These are phyloP conservation scores for Nicotiana knightiana DNA, from an alignment of 257 asterid genomes.

Conservation along the genomic window DNA sequence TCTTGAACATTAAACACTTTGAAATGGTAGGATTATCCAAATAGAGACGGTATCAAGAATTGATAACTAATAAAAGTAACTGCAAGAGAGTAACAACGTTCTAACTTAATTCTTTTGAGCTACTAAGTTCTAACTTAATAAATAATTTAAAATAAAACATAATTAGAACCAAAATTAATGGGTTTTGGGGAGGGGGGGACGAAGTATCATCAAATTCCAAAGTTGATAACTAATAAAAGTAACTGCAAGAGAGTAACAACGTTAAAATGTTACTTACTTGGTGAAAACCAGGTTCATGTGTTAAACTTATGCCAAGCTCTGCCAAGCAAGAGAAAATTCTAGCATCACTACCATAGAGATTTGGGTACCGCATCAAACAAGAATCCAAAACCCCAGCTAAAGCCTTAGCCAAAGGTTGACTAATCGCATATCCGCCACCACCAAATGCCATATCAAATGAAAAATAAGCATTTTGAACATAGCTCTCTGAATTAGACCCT, in stretches of 20 bases:
- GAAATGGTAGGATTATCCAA: not conserved
- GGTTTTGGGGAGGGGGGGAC: too few relatives aligned
- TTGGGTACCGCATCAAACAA: constrained; percentile 58
- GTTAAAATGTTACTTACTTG: constrained; percentile 35
- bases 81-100: too few relatives aligned
- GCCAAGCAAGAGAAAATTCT: constrained; percentile 68
- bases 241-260: not conserved
- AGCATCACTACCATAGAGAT: constrained; percentile 75
- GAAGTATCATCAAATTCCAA: not conserved
- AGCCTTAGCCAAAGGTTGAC: constrained; percentile 55
- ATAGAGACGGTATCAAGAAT: too few relatives aligned
- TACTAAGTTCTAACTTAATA: too few relatives aligned
- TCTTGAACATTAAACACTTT: not conserved
- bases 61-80: too few relatives aligned
- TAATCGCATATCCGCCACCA: constrained; percentile 75
- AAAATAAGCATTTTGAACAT: constrained; percentile 59
- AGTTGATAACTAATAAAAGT: not conserved
- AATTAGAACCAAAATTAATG: too few relatives aligned
- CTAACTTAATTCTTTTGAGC: too few relatives aligned
- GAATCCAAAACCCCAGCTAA: constrained; percentile 56
- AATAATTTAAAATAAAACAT: too few relatives aligned
- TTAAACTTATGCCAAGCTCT: constrained; percentile 66
- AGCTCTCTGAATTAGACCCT: constrained; percentile 63
- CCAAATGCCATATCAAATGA: constrained; percentile 75
- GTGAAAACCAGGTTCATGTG: constrained; percentile 73